Base-by-base conservation (phyloP, 2,329 filamentous ascomycete genomes). In the Madurella mycetomatis region DNA sequence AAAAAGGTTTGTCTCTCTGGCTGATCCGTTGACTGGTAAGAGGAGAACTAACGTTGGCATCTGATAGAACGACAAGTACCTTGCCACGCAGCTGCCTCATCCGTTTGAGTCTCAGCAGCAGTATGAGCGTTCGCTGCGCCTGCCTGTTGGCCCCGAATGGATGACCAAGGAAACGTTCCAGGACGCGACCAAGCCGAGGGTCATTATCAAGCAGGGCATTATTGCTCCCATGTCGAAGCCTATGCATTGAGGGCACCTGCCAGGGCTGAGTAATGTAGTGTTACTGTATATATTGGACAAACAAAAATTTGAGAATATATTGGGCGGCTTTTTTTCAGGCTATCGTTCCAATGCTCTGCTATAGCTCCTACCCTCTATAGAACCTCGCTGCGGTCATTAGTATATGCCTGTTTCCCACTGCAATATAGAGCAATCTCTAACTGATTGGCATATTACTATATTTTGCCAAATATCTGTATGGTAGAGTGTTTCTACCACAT, bases 91-190 rank as follows among this genome's bases (percentile, higher is more conserved):
- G 64, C 76, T 99, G 48, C 94, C 94, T 47, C 89, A 95, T 72
- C 86, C 85, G n/a, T 97, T 91, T 71, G 92, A 96, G 77, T 90
- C 82, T 30, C 81, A 80, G 62, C 81, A 88, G 66, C 91, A 96
- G 76, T 97, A 97, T 73, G 94, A 99, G 77, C 79, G 92, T 48
- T 88, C 87, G 60, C 76, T 97, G 55, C 80, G 92, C 42, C 73
- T 96, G 62, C 94, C 94, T 1, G 83, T 97, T 57, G 94, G 94
- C 1, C 90, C 88, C 15, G 92, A 99, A 72, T 99, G 92, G 92
- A 85, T 86, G 63, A 97, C 92, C n/a, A 96, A 96, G 81, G 85
- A 90, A 75, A 90, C 88, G 13, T 94, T 94, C 80, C 92, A 97
- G 76, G 84, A 87, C 64, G 83, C 83, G 57, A 95, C 88, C 56